These are phyloP conservation scores for Ogataea glucozyma DNA, from an alignment of 805 yeast genomes.

Conservation along the genomic window DNA sequence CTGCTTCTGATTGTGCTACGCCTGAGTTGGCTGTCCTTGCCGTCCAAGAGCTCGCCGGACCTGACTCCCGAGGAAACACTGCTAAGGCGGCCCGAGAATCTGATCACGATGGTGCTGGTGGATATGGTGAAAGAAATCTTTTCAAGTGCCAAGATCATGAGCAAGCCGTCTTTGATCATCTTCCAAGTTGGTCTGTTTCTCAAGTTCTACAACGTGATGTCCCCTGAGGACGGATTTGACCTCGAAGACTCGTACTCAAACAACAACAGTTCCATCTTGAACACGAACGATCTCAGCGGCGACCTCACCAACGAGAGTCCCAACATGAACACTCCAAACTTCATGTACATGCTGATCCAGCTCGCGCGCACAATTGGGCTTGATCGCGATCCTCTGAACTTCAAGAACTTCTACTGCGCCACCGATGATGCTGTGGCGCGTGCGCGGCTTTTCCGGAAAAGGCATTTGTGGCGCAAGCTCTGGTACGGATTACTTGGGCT, in stretches of 20 bases:
- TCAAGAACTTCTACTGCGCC: constrained; percentile 35
- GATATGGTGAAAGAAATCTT: constrained; percentile 49
- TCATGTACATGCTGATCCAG: constrained; percentile 39
- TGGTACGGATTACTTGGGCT: constrained; percentile 39
- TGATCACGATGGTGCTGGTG: constrained; percentile 41
- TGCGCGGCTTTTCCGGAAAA: constrained; percentile 34
- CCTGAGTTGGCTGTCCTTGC: constrained; percentile 56
- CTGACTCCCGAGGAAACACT: constrained; percentile 32
- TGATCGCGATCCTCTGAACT: constrained; percentile 49
- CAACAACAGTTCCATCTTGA: constrained; percentile 22
- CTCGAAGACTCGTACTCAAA: constrained; percentile 42
- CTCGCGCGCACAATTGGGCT: constrained; percentile 49
- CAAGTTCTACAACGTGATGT: constrained; percentile 53
- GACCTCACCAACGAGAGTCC: constrained; percentile 37
- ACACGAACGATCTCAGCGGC: constrained; percentile 38
- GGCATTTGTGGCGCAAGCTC: constrained; percentile 43
- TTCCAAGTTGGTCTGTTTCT: constrained; percentile 62
- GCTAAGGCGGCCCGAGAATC: constrained; percentile 42
- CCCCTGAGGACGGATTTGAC: constrained; percentile 58
- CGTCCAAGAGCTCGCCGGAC: constrained; percentile 38
- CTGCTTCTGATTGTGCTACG: constrained; percentile 53
- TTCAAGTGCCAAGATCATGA: constrained; percentile 42
- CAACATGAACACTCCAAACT: constrained; percentile 38
- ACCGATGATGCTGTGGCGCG: constrained; percentile 32
- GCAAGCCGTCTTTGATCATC: constrained; percentile 47